Evolutionary conservation across 495 filamentous ascomycete genomes (phyloP), one percentile per base, ranked within the genome.

Genomic region (Penicillium egyptiacum): DNA sequence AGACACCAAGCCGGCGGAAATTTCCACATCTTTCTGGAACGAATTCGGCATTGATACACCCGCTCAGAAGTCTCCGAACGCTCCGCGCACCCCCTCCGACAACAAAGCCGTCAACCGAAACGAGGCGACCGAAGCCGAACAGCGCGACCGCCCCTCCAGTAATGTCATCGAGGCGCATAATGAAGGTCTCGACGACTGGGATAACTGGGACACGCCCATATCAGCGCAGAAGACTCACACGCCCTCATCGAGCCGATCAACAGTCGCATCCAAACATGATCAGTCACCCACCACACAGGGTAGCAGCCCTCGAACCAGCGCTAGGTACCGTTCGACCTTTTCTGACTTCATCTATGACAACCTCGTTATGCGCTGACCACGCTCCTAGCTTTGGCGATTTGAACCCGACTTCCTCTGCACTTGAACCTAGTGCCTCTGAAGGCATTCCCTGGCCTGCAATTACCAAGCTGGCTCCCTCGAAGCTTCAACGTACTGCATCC

Each of bases 371-470:
- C 61, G 68, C 68, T 75, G 65, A 72, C 65, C 55, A 58, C 56
- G 53, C 17, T 56, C 51, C 37, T 62, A 75, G 70, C 61, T 74
- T 76, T 70, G 76, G 70, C 65, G 79, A 75, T 50, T 76, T 65
- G 72, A 75, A 69, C 58, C 65, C 69, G 25, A 44, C 59, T 56
- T 53, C 66, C 58, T 49, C 64, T 62, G 50, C 71, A 3, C 66
- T 66, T 47, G 66, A 73, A 57, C 66, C 70, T 65, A 75, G 56
- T 60, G 68, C 70, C 47, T 70, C 65, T 39, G 73, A 89, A 61
- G 85, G 88, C 30, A 82, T 91, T 43, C 84, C 84, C 23, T 89
- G 87, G 78, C 84, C 84, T 23, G 78, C 79, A 12, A 76, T 90
- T 26, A 82, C 81, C 52, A 83, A 84, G 46, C 69, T 90, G 40